These are phyloP conservation scores for Suillus discolor DNA, from an alignment of 768 basidiomycete species.

Conservation along the genomic window DNA sequence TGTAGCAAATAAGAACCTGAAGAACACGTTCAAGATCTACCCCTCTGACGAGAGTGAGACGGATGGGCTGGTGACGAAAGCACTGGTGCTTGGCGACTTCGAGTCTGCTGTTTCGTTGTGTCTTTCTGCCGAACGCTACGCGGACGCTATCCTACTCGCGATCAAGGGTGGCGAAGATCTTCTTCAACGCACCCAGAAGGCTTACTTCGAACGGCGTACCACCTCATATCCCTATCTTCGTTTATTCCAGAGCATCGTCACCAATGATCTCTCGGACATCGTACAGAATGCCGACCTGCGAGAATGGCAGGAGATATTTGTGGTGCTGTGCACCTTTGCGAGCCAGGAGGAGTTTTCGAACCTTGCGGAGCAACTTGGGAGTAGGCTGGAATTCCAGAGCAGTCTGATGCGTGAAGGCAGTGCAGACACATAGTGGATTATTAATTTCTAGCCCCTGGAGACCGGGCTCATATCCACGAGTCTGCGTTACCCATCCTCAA, in stretches of 20 bases:
- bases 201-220: slow-evolving; percentile 87
- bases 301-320: slow-evolving; percentile 97
- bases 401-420: slow-evolving; percentile 52
- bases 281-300: slow-evolving; percentile 94
- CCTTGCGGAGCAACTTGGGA: slow-evolving; percentile 89
- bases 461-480: slow-evolving; percentile 89
- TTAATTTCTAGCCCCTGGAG: slow-evolving; percentile 72
- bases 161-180: slow-evolving; percentile 90
- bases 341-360: slow-evolving; percentile 78
- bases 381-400: slow-evolving; percentile 86
- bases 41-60: slow-evolving; percentile 84
- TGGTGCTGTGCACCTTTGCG: slow-evolving; percentile 94
- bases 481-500: slow-evolving; percentile 64
- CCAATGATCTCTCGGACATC: slow-evolving; percentile 88
- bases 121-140: slow-evolving; percentile 84
- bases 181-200: slow-evolving; percentile 84
- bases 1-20: slow-evolving; percentile 69
- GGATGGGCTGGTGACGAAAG: slow-evolving; percentile 87
- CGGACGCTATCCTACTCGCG: slow-evolving; percentile 93
- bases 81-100: slow-evolving; percentile 94
- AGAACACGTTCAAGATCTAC: slow-evolving; percentile 89
- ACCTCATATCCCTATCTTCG: slow-evolving; percentile 83
- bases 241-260: slow-evolving; percentile 92
- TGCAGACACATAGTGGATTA: slow-evolving; percentile 7
- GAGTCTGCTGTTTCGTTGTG: slow-evolving; percentile 89